Evolutionary conservation across 2,329 filamentous ascomycete genomes (phyloP).

Genomic region (Aspergillus sergii): DNA sequence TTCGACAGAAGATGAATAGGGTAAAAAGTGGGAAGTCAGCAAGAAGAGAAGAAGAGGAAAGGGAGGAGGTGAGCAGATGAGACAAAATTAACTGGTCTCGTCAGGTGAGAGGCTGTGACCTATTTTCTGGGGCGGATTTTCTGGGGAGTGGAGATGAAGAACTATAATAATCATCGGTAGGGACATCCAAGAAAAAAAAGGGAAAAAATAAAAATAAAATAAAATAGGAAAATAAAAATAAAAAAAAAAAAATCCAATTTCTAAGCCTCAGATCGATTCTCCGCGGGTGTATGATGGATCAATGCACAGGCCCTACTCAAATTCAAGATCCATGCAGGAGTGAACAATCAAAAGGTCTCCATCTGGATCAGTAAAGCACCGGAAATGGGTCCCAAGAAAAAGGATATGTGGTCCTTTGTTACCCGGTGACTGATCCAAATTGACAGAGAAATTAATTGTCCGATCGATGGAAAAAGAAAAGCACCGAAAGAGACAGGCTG

Average conservation of each 20-base stretch:
- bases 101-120: conserved; percentile 7
- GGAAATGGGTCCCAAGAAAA: not conserved
- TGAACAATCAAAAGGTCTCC: not conserved
- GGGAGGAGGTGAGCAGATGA: not conserved
- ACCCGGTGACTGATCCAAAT: conserved; percentile 3
- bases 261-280: conserved; percentile 1
- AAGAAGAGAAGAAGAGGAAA: not conserved
- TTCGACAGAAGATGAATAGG: not conserved
- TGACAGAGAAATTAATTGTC: conserved; percentile 4
- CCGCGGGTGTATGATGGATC: conserved; percentile 2
- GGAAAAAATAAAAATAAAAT: not conserved
- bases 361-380: not conserved
- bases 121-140: conserved; percentile 6
- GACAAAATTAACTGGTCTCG: not conserved
- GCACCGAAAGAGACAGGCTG: not conserved
- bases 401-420: not conserved
- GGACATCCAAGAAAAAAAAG: not conserved
- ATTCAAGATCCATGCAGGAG: conserved; percentile 1
- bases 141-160: conserved; percentile 2
- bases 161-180: not conserved
- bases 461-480: not conserved
- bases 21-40: not conserved
- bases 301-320: conserved; percentile 3
- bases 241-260: not conserved
- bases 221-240: not conserved